Base-by-base conservation (phyloP, 176 grass and related monocot genomes). In the Oropetium thomaeum region DNA sequence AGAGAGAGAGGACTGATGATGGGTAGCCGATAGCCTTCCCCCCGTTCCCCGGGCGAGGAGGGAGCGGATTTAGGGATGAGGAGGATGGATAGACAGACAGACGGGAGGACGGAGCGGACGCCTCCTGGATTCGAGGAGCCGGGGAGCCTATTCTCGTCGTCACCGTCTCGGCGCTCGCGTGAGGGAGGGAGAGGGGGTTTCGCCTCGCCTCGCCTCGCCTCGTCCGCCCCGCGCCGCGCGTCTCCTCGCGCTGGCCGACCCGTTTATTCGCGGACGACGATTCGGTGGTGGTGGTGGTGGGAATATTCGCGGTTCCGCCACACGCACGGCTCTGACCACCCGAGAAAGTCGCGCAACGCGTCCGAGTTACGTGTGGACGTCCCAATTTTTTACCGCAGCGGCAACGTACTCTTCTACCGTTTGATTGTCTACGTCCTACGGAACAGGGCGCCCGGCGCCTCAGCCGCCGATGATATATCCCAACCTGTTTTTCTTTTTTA, bases 51-150 rank as follows among this genome's bases (percentile, higher is more conserved):
- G 71, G 69, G 47, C 39, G 49, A 55, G 49, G 70, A 31, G 22
- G 12, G 57, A 30, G 14, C 58, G 58, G 58, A 60, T 60, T 60
- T 60, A 31, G 28, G 58, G 12, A 42, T 8, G 1, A 14, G 16
- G 42, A n/a, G n/a, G n/a, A n/a, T n/a, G n/a, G n/a, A n/a, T n/a
- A n/a, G n/a, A n/a, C n/a, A n/a, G 42, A 44, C 42, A 15, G 42
- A 6, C 25, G 54, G 54, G 4, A 9, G 25, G 25, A 5, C 25
- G 55, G 12, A 2, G 51, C 51, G 8, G 22, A 4, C 3, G 22
- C 8, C 73, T 77, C 85, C 47, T 70, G 35, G 66, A 78, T 84
- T 44, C 32, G 58, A 4, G 67, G 74, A 28, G 16, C 23, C 58
- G 65, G 42, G n/a, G 69, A 19, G 58, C 59, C 43, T 65, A 64